Base-by-base conservation (phyloP, 192 early-diverging fungal genomes). In the Entophlyctis luteolus region DNA sequence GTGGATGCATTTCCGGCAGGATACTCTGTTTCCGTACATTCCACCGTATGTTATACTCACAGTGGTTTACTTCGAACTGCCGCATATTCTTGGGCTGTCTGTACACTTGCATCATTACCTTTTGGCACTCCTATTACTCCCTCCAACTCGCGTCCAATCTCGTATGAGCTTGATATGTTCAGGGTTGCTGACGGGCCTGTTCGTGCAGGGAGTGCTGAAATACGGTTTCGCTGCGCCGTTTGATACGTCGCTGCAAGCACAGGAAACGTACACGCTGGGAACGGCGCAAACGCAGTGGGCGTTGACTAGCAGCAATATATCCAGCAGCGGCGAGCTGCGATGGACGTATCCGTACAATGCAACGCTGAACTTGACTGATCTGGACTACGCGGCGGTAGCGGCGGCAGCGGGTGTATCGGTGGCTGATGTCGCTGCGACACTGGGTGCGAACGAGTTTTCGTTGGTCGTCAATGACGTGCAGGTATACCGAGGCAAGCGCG, bases 211-310 rank as follows among this genome's bases (percentile, higher is more conserved):
- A 10, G 47, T 76, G 0, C 31, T 67, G 4, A 59, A 72, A 25
- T 76, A 57, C 59, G 75, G 75, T 6, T 63, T 68, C 20, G 75
- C 70, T 2, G 63, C 58, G 0, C 75, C 75, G 0, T 72, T 76
- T 36, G 75, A 72, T 57, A 76, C 75, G 3, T n/a, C 66, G 1
- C 58, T 76, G 45, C 66, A 76, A 60, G 62, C 62, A 27, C 12
- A 22, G 14, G 62, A 45, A 20, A 63, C 50, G 2, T 63, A 63
- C 62, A 63, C 62, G 3, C n/a, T 33, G n/a, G 62, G 62, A 1
- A 63, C 62, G 4, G 32, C 45, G 5, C 62, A 63, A 38, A 52
- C 62, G 10, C 6, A 31, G 28, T 63, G 62, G 62, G 35, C 48
- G 28, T 8, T 63, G 14, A 63, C 45, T 3, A 10, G 10, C 50